These are phyloP conservation scores for Zygosaccharomyces sapae DNA, from an alignment of 1,139 yeast genomes.

Conservation along the genomic window DNA sequence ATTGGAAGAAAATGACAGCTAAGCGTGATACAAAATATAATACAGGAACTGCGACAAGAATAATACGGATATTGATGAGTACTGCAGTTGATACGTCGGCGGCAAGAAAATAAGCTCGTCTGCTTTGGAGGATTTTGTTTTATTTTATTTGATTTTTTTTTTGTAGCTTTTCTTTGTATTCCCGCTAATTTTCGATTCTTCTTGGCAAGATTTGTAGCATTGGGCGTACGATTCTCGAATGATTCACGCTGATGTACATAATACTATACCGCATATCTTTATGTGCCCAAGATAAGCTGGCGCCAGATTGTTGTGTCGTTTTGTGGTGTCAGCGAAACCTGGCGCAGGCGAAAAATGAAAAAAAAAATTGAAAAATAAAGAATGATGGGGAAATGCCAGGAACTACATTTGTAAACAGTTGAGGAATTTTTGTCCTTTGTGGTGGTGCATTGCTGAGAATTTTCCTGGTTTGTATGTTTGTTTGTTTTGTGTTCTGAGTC, in stretches of 20 bases:
- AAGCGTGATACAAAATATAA: background rate
- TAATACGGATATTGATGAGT: background rate
- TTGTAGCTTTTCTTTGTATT: background rate
- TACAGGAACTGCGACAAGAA: background rate
- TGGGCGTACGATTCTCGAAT: too few species aligned
- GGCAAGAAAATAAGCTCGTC: background rate
- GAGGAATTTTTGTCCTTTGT: too few species aligned
- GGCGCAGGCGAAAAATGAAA: conserved; percentile 1
- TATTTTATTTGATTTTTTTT: background rate
- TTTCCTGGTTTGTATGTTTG: too few species aligned
- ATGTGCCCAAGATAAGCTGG: too few species aligned
- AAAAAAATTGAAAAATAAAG: background rate
- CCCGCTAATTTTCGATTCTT: background rate
- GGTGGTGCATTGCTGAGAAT: too few species aligned
- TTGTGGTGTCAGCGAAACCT: conserved; percentile 1
- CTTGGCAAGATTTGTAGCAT: background rate
- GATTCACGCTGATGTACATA: too few species aligned
- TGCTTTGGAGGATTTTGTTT: too few species aligned
- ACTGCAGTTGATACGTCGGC: background rate
- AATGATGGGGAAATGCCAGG: too few species aligned
- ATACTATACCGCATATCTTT: background rate
- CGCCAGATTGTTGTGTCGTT: background rate
- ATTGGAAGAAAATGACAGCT: conserved; percentile 6
- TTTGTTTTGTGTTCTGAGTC: too few species aligned
- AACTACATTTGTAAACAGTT: too few species aligned